Conservation (phyloP, 2,329 filamentous ascomycete species). For the Fusarium sp. region DNA sequence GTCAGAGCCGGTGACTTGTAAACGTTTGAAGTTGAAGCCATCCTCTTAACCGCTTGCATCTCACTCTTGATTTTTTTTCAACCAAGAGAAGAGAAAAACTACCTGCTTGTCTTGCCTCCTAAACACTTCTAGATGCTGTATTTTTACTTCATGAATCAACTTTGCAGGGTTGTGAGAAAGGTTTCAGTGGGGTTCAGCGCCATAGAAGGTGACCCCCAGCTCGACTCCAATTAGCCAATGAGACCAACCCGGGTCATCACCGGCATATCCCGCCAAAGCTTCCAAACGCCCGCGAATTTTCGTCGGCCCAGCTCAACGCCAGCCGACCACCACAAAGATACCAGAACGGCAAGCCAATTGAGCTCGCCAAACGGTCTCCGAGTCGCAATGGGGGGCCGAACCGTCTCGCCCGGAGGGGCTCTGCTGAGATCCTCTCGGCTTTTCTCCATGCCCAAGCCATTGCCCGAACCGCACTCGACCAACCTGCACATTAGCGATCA, state of each 20-base stretch:
- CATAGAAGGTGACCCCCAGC: conserved; percentile 1
- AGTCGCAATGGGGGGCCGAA: conserved; percentile 47
- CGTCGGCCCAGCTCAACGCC: conserved; percentile 32
- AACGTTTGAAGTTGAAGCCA: conserved; percentile 60
- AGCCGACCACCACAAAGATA: conserved; percentile 32
- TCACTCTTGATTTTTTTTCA: conserved; percentile 28
- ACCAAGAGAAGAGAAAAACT: neutral
- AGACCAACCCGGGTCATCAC: conserved; percentile 45
- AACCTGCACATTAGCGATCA: conserved; percentile 48
- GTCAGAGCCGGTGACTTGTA: conserved; percentile 74
- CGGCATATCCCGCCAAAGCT: conserved; percentile 43
- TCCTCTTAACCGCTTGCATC: conserved; percentile 52
- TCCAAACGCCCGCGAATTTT: conserved; percentile 45
- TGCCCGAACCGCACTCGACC: conserved; percentile 70
- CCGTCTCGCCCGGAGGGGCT: conserved; percentile 69
- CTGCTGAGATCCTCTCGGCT: conserved; percentile 88
- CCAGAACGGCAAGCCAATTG: conserved; percentile 43
- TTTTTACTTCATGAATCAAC: conserved; percentile 19
- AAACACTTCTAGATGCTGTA: conserved; percentile 13
- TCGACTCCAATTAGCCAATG: conserved; percentile 32
- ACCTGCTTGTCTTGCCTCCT: conserved; percentile 9
- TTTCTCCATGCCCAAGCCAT: conserved; percentile 84
- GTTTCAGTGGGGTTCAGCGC: conserved; percentile 35
- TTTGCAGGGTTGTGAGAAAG: conserved; percentile 21
- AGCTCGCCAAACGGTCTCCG: conserved; percentile 42